Base-by-base conservation (phyloP, 2,329 filamentous ascomycete genomes). In the Orbilia brochopaga region DNA sequence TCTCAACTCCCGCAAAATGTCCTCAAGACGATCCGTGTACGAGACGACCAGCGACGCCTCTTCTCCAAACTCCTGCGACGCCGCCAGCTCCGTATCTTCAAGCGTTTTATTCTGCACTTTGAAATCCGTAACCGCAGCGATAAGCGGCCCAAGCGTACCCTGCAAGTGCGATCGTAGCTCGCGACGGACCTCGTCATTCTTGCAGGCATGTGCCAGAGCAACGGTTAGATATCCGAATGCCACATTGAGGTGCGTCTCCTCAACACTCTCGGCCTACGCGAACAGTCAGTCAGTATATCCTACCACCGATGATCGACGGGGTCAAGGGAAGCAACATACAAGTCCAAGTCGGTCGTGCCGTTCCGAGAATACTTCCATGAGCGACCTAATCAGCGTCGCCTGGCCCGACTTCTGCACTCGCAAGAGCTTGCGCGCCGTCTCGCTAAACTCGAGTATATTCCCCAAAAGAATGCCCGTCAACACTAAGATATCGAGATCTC, bases 141-240 rank as follows among this genome's bases (percentile, higher is more conserved):
- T 78, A 19, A 88, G 79, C 21, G 80, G 75, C 7, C 79, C 75
- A 8, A 88, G 78, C 2, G 80, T 82, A 17, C 81, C 77, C 1
- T 81, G 81, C 0, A 82, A 81, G 40, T 78, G 76, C 15, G 75
- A 69, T 24, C 79, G 79, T 13, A 85, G 77, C 42, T 79, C 78
- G 13, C 75, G 61, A 51, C 82, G 80, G 3, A 83, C 81, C 5
- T 78, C 77, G 8, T 76, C 57, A 64, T 85, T 82, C 44, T 86
- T 80, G 76, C 85, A 88, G 3, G 89, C 79, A 52, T 85, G 86
- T 53, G 85, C 85, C 4, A 89, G 80, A 11, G 88, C 81, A 4
- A 89, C 83, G 1, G 86, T 83, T n/a, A 89, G 80, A 76, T 88
- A 89, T 13, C 87, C 87, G 73, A 86, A 83, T 1, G 84, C 83